A percentile compares a stretch with the other conserved stretches of the same genome.
phyloP scores from a whole-genome alignment of 225 moss, liverwort and hornwort species.

The Pseudisothecium myosuroides region DNA sequence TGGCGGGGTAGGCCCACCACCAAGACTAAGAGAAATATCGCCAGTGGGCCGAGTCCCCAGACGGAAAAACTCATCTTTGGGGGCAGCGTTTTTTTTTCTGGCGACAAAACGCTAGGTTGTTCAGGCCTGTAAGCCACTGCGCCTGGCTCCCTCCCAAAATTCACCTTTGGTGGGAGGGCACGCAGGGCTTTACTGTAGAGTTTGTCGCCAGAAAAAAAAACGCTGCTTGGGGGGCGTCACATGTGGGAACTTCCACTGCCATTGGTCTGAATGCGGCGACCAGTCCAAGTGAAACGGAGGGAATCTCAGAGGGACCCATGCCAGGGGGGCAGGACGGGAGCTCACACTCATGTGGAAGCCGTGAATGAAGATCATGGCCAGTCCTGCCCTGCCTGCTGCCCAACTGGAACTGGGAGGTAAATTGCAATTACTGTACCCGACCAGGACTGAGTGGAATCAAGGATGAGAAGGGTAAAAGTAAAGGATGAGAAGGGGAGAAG shows the following conservation, averaged over 20 bases:
- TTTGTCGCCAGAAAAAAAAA: no score
- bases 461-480: neutral
- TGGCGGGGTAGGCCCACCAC: neutral
- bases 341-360: neutral
- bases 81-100: no score
- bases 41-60: neutral
- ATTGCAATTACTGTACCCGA: neutral
- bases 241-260: neutral
- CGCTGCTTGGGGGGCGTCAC: neutral
- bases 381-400: neutral
- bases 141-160: no score
- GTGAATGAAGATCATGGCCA: neutral
- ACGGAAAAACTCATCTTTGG: neutral
- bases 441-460: neutral
- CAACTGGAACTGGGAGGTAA: neutral
- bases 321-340: neutral
- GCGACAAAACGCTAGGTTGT: no score
- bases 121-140: no score
- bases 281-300: neutral
- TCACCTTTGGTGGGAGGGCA: no score
- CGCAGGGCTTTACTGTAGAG: no score
- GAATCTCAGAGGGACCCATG: neutral
- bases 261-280: constrained; percentile 16
- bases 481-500: no score
- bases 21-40: neutral